A percentile compares a stretch with the other conserved stretches of the same genome.
Conservation (phyloP, 176 grass and related monocot genomes). For the Eremochloa ophiuroides region DNA sequence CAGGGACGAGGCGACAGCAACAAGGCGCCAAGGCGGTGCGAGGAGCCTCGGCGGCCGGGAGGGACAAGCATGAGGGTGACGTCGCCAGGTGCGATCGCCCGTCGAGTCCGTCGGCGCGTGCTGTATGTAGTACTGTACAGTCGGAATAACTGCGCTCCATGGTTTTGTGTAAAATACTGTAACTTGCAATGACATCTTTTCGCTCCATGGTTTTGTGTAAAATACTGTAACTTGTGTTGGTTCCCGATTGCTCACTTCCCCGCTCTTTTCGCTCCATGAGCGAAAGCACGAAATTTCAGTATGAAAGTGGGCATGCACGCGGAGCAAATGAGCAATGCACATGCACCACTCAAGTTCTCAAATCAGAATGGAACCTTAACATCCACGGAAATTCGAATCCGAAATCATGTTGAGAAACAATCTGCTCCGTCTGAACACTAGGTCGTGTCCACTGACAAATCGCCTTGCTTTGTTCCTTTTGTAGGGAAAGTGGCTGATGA, state of each 20-base stretch:
- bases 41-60: background rate
- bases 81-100: background rate
- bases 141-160: background rate
- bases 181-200: background rate
- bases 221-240: too few species aligned
- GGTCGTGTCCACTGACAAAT: background rate
- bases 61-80: background rate
- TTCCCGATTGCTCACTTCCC: fast-evolving
- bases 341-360: background rate
- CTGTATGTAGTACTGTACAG: background rate
- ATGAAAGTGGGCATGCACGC: too few species aligned
- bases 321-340: background rate
- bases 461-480: background rate
- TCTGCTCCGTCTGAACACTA: background rate
- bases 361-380: background rate
- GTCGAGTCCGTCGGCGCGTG: conserved; percentile 34
- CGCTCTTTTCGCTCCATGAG: too few species aligned
- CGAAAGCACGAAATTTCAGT: background rate
- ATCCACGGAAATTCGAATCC: background rate
- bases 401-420: background rate
- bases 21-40: too few species aligned
- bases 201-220: too few species aligned
- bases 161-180: background rate
- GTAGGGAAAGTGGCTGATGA: too few species aligned
- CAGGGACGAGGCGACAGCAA: fast-evolving